A percentile compares a stretch with the other conserved stretches of the same genome.
Evolutionary conservation across 192 early-diverging fungal species (phyloP).

Genomic region (Podila verticillata): DNA sequence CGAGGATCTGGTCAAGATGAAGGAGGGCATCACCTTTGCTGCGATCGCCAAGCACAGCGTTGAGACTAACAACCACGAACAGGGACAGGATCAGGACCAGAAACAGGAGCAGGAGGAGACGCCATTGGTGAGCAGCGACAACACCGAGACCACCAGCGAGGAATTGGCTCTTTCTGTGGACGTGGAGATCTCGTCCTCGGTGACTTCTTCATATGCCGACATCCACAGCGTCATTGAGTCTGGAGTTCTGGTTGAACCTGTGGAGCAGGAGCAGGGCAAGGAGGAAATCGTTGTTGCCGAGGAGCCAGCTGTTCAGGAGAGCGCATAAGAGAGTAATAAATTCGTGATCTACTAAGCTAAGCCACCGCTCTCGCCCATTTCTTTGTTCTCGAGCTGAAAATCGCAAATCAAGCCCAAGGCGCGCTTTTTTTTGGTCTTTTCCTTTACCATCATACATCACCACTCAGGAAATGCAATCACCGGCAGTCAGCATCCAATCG

Average conservation of each 20-base stretch:
- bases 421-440: no score
- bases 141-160: neutral
- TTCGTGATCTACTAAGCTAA: no score
- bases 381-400: no score
- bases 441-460: no score
- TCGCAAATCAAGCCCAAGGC: no score
- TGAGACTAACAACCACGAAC: neutral
- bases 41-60: slow-evolving; percentile 1
- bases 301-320: no score
- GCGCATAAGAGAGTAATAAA: no score
- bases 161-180: neutral
- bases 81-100: neutral
- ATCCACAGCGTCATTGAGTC: neutral
- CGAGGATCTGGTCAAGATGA: slow-evolving; percentile 9
- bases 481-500: slow-evolving; percentile 44
- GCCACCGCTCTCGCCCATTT: no score
- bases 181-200: neutral
- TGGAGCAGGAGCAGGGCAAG: neutral
- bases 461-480: slow-evolving; percentile 32
- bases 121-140: neutral
- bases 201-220: neutral
- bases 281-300: no score
- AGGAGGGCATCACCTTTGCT: slow-evolving; percentile 19
- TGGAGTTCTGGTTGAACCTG: neutral
- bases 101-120: neutral